phyloP scores from a whole-genome alignment of 192 early-diverging fungal genomes.

The Dissophora ornata region DNA sequence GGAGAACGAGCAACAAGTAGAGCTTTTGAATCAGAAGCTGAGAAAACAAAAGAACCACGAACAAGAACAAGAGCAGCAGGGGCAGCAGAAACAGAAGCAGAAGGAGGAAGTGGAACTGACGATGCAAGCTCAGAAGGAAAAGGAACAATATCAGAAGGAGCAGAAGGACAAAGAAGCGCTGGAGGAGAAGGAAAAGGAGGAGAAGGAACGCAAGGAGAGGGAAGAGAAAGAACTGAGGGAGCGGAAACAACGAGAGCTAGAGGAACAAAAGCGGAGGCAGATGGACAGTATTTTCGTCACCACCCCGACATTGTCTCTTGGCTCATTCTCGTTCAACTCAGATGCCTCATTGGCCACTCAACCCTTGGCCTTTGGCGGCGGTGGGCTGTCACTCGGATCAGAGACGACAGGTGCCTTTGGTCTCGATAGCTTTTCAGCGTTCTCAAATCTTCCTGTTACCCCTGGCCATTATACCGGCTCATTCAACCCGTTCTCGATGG shows the following conservation, averaged over 20 bases:
- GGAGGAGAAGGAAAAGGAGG: slow-evolving; percentile 15
- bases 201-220: neutral
- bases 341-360: slow-evolving; percentile 40
- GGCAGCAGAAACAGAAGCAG: slow-evolving; percentile 17
- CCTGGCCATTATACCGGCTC: slow-evolving; percentile 57
- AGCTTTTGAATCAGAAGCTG: slow-evolving; percentile 18
- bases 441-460: slow-evolving; percentile 43
- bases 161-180: slow-evolving; percentile 15
- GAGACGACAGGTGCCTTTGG: slow-evolving; percentile 39
- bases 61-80: slow-evolving; percentile 28
- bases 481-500: slow-evolving; percentile 60
- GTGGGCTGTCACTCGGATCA: slow-evolving; percentile 14
- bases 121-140: slow-evolving; percentile 29
- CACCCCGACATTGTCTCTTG: slow-evolving; percentile 27
- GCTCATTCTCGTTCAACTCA: slow-evolving; percentile 47
- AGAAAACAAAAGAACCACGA: slow-evolving; percentile 31
- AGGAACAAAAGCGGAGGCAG: slow-evolving; percentile 39
- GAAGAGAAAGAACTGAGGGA: slow-evolving; percentile 24
- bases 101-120: slow-evolving; percentile 31
- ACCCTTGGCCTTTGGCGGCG: slow-evolving; percentile 15
- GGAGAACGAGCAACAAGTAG: slow-evolving; percentile 16
- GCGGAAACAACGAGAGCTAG: slow-evolving; percentile 12
- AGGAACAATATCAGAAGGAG: slow-evolving; percentile 10
- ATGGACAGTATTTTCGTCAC: slow-evolving; percentile 33
- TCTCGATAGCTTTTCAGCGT: slow-evolving; percentile 40